phyloP scores from a whole-genome alignment of 2,329 filamentous ascomycete genomes.

The Cladosporium sp. region DNA sequence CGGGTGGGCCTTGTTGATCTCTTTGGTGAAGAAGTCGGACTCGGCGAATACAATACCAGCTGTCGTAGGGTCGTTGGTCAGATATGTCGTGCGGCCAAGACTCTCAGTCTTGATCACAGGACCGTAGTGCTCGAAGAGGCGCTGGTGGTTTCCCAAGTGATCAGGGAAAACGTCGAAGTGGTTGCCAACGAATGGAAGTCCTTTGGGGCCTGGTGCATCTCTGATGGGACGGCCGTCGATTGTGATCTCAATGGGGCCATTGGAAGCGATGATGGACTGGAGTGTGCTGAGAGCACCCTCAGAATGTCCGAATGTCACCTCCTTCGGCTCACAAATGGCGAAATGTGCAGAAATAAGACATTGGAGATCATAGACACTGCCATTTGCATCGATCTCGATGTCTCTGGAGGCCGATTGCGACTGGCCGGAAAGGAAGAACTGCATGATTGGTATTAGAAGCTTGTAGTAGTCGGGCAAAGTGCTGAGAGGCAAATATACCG shows the following conservation, averaged over 20 bases:
- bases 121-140: conserved; percentile 43
- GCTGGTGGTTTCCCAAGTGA: conserved; percentile 44
- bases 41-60: conserved; percentile 38
- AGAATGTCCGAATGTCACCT: background rate
- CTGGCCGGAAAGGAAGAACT: conserved; percentile 35
- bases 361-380: conserved; percentile 30
- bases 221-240: conserved; percentile 54
- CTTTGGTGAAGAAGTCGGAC: conserved; percentile 46
- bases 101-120: conserved; percentile 40
- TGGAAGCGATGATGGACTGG: conserved; percentile 35
- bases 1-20: conserved; percentile 35
- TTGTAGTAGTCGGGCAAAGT: background rate
- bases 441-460: conserved; percentile 8
- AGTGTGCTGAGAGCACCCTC: conserved; percentile 19
- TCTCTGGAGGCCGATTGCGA: conserved; percentile 25
- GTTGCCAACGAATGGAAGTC: conserved; percentile 40
- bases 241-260: conserved; percentile 39
- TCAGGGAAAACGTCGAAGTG: conserved; percentile 42
- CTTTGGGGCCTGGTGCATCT: conserved; percentile 41
- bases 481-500: conserved; percentile 8
- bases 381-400: conserved; percentile 30
- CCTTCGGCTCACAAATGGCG: conserved; percentile 33
- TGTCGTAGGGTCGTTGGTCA: conserved; percentile 41
- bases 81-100: conserved; percentile 39
- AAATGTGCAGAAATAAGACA: conserved; percentile 33